Evolutionary conservation across 495 filamentous ascomycete genomes (phyloP), one percentile per base, ranked within the genome.

Genomic region (Xylaria nigripes): DNA sequence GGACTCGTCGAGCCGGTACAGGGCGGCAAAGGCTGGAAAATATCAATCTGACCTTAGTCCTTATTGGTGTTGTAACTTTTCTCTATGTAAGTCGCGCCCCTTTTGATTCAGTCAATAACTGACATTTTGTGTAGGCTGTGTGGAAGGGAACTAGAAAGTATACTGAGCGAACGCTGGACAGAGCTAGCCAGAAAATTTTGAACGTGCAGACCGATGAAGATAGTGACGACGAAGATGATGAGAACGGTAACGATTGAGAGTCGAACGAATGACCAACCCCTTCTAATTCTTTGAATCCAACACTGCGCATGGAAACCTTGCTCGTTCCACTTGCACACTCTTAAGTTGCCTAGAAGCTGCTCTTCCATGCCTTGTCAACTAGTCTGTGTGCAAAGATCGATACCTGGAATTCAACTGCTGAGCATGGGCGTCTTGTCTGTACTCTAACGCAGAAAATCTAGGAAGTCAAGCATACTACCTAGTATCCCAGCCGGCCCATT

Each of bases 301-400:
- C 19, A 50, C 27, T 51, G 2, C 44, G 16, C 21, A 18, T 48
- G 48, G 22, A 48, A 16, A 40, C 38, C 23, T 38, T 49, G 22
- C 24, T 27, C 45, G 18, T 29, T 48, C 18, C 48, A 49, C 42
- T 51, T 73, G 89, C 89, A 90, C 86, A 84, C 86, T 84, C 84
- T 93, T 94, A 81, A 96, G 90, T 90, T 94, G 85, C 76, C 90
- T 87, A 81, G 73, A 72, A 71, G 70, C 68, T 64, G 73, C 76
- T 72, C 79, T 60, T 74, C 85, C 76, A 83, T 92, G 83, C 77
- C 74, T 81, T 90, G 87, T 78, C 83, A 81, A 90, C 92, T 80
- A 90, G 90, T 95, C 90, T 86, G 78, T 83, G 84, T 93, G 90
- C 90, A 87, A 76, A 96, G 77, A 96, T 76, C 57, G 69, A 87